Evolutionary conservation across 169 alveolate genomes (phyloP).

Genomic region (Cryptosporidium baileyi): DNA sequence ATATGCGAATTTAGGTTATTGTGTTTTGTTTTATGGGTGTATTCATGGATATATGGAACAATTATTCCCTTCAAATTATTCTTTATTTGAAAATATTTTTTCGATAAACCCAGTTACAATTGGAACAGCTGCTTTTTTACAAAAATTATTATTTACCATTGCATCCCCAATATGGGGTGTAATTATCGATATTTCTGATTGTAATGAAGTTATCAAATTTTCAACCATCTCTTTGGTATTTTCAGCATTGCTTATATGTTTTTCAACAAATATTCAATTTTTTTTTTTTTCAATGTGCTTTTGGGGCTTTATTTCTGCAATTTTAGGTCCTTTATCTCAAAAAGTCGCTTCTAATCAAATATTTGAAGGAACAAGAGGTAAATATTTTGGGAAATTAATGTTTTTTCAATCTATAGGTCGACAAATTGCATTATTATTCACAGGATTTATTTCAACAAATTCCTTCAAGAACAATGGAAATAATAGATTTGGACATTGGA

Average conservation of each 20-base stretch:
- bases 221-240: conserved; percentile 1
- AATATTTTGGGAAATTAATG: conserved; percentile 50
- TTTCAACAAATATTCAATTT: not conserved
- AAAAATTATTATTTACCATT: conserved; percentile 27
- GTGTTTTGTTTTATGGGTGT: conserved; percentile 26
- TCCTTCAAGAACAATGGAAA: too few species aligned
- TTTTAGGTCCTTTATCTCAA: conserved; percentile 49
- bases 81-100: conserved; percentile 13
- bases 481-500: conserved; percentile 18
- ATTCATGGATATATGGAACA: conserved; percentile 66
- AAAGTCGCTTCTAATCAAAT: conserved; percentile 19
- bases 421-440: conserved; percentile 7
- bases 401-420: conserved; percentile 58
- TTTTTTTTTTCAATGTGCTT: conserved; percentile 47
- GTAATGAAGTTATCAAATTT: not conserved
- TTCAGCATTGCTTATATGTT: conserved; percentile 13
- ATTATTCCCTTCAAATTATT: conserved; percentile 50
- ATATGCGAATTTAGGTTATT: not conserved
- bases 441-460: not conserved
- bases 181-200: conserved; percentile 23
- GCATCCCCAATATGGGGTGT: conserved; percentile 61
- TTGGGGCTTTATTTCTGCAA: conserved; percentile 65
- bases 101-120: conserved; percentile 23
- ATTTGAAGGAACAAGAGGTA: conserved; percentile 20
- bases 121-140: conserved; percentile 62